Evolutionary conservation across 345 rosid species (phyloP).

Genomic region (Schrenkiella parvula): DNA sequence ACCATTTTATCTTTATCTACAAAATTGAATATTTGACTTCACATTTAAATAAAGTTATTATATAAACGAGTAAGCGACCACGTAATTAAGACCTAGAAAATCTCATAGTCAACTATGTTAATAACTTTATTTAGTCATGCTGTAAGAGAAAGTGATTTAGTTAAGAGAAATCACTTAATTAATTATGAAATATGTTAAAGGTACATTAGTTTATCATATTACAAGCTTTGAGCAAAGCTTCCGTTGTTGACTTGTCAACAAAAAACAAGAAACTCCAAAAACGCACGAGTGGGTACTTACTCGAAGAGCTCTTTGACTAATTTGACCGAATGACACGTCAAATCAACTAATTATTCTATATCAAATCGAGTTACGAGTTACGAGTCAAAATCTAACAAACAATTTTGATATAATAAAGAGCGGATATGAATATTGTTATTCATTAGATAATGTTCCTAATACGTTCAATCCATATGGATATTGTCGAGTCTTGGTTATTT

Average conservation of each 20-base stretch:
- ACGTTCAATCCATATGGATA: not conserved
- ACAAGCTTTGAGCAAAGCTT: slow-evolving; percentile 23
- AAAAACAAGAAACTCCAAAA: slow-evolving; percentile 13
- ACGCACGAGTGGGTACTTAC: slow-evolving; percentile 37
- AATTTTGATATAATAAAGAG: not conserved
- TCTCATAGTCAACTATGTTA: slow-evolving; percentile 4
- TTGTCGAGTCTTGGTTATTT: not conserved
- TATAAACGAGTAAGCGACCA: not conserved
- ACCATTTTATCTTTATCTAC: not conserved
- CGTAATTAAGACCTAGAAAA: slow-evolving; percentile 7
- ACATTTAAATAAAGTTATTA: not conserved
- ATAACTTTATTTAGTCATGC: slow-evolving; percentile 4
- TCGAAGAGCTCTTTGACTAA: slow-evolving; percentile 20
- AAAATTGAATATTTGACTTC: slow-evolving; percentile 16
- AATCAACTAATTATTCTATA: not conserved
- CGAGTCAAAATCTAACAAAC: slow-evolving; percentile 24
- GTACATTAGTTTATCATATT: slow-evolving; percentile 4
- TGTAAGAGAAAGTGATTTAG: slow-evolving; percentile 6
- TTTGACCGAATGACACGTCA: slow-evolving; percentile 15
- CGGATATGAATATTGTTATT: not conserved
- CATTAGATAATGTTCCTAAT: not conserved
- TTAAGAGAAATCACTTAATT: not conserved
- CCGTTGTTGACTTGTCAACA: slow-evolving; percentile 31
- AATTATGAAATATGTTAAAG: slow-evolving; percentile 12
- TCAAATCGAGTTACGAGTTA: not conserved